Base-by-base conservation (phyloP, 305 asterid species). In the Galium porrigens region DNA sequence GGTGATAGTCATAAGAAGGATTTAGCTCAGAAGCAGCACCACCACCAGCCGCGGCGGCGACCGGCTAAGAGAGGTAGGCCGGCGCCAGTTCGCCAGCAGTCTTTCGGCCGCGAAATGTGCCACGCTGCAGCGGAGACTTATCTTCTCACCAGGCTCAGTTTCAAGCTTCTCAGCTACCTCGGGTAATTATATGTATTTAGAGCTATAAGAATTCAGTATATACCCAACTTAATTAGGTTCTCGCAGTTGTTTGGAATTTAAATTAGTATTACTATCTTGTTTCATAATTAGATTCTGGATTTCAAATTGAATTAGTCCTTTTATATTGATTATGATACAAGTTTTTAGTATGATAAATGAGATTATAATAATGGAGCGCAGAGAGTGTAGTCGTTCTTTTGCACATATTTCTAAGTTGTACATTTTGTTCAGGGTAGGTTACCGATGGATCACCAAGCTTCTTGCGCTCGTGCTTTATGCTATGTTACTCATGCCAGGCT, bases 51-150 rank as follows among this genome's bases (percentile, higher is more conserved):
- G 65, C 60, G 90, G 70, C 79, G 89, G 76, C 74, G 86, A 68
- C 44, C 71, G 3, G 66, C 70, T 39, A 58, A 9, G 68, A 80
- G 67, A 70, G 29, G 83, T 8, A 17, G 73, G 71, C 66, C 91
- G 57, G 74, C 83, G 14, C 78, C 82, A 4, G 17, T 73, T 51
- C 84, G 87, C 32, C 96, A 83, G 76, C 82, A 73, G 78, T 82
- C 95, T 25, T 83, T 89, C 42, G 25, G 94, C 73, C 85, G 85
- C 30, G 97, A 88, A 62, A 73, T 90, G 58, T 81, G 94, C 27
- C 97, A 83, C 73, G 96, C 95, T 30, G 99, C 97, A 11, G 96
- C 99, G 15, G 96, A 89, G 77, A 94, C 96, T 68, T 89, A 87
- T 59, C 78, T 94, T 84, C 73, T 89, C 61, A 94, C 99, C 71